Evolutionary conservation across 345 rosid species (phyloP), one percentile per base, ranked within the genome.

Genomic region (Hevea brasiliensis): DNA sequence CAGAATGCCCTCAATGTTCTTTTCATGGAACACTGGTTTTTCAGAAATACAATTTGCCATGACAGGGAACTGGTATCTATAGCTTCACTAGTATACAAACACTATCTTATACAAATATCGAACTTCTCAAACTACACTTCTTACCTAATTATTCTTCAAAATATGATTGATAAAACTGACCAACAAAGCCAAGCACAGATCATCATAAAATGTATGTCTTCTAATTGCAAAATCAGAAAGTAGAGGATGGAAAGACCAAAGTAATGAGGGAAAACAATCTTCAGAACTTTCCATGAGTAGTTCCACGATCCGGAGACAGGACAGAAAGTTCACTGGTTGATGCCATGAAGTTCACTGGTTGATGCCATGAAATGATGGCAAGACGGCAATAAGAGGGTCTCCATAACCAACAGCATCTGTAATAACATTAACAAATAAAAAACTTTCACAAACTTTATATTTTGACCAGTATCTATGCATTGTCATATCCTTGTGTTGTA

Each of bases 341-440:
- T 92, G 69, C 77, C 86, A 37, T 81, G 94, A 68, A 92, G 55
- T 63, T 82, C 78, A 83, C 65, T 81, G 41, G 48, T 44, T 37
- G 79, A 90, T 92, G 69, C 77, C 86, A 37, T 81, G 94, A 68
- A 92, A 94, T 20, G 96, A 90, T 68, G 97, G 95, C 82, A 94
- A 75, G 73, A 94, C 87, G 1, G 98, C 98, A 6, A 94, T 81
- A 7, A 94, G 85, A 56, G 97, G 95, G 75, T 92, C 97, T 65
- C 97, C 97, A 37, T 84, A 94, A 23, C 97, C 97, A 73, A 92
- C 89, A 8, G 90, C 83, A 44, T 90, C 98, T 94, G 95, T 48
- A 59, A 24, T 18, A n/a, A 44, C 4, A 41, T 61, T 20, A 3
- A 62, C 50, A 32, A 40, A 10, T 21, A 37, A 6, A 27, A 17